These are phyloP conservation scores for Russula ochroleuca DNA, from an alignment of 768 basidiomycete genomes.

Conservation along the genomic window DNA sequence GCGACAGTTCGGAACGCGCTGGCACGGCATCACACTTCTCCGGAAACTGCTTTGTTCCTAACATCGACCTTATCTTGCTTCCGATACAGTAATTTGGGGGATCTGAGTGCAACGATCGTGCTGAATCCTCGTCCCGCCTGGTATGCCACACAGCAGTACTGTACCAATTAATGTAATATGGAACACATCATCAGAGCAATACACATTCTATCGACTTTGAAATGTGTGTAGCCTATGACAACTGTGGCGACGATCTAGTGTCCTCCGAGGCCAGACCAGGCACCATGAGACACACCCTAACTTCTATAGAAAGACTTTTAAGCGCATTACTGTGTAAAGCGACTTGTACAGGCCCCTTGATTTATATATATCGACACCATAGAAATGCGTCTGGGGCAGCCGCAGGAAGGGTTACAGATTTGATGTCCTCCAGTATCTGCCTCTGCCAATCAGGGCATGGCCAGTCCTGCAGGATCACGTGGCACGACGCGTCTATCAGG, in stretches of 20 bases:
- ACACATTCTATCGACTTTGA: background rate
- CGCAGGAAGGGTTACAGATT: too few species aligned
- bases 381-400: background rate
- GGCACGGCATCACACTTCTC: background rate
- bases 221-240: background rate
- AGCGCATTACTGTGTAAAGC: background rate
- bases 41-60: background rate
- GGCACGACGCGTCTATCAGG: background rate
- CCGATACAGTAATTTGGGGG: too few species aligned
- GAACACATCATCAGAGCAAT: background rate
- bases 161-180: background rate
- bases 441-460: too few species aligned
- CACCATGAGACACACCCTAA: background rate
- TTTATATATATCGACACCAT: background rate
- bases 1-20: conserved; percentile 15
- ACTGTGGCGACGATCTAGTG: background rate
- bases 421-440: too few species aligned
- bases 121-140: background rate
- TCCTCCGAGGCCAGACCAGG: background rate
- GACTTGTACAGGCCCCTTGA: background rate
- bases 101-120: background rate
- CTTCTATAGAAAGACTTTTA: background rate
- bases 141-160: background rate
- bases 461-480: background rate
- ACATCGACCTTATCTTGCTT: background rate